A percentile compares a stretch with the other conserved stretches of the same genome.
Evolutionary conservation across 2,329 filamentous ascomycete genomes (phyloP).

Genomic region (Elsinoe australis): DNA sequence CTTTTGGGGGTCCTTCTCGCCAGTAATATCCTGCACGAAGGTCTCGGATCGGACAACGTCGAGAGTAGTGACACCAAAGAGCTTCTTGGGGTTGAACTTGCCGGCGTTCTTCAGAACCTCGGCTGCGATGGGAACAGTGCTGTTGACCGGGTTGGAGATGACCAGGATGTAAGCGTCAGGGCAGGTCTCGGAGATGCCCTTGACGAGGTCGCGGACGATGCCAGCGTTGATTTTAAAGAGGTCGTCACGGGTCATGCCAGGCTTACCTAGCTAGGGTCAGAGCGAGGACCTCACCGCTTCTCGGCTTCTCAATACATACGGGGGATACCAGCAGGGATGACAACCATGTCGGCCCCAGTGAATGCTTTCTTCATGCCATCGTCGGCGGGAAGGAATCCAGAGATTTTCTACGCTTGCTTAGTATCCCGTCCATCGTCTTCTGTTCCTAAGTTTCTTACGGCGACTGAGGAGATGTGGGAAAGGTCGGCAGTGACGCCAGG

Average conservation of each 20-base stretch:
- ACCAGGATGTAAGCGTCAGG: constrained; percentile 93
- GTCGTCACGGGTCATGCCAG: constrained; percentile 98
- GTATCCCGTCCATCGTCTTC: not conserved
- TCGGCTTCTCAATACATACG: constrained; percentile 52
- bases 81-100: constrained; percentile 89
- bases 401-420: constrained; percentile 58
- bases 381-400: constrained; percentile 79
- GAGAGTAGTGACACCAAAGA: constrained; percentile 97
- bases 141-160: constrained; percentile 99
- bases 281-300: constrained; percentile 4
- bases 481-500: constrained; percentile 93
- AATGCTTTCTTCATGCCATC: constrained; percentile 78
- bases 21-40: constrained; percentile 79
- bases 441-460: constrained; percentile 47
- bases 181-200: constrained; percentile 76
- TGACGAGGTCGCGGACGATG: constrained; percentile 89
- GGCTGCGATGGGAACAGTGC: constrained; percentile 92
- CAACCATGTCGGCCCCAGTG: constrained; percentile 87
- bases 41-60: constrained; percentile 98
- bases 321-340: constrained; percentile 97
- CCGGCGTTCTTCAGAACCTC: constrained; percentile 91
- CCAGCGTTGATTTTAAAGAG: constrained; percentile 99
- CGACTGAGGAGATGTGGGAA: constrained; percentile 89
- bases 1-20: constrained; percentile 74
- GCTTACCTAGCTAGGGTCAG: constrained; percentile 62